These are phyloP conservation scores for Moesziomyces sp. DNA, from an alignment of 1,284 basidiomycete genomes.

Conservation along the genomic window DNA sequence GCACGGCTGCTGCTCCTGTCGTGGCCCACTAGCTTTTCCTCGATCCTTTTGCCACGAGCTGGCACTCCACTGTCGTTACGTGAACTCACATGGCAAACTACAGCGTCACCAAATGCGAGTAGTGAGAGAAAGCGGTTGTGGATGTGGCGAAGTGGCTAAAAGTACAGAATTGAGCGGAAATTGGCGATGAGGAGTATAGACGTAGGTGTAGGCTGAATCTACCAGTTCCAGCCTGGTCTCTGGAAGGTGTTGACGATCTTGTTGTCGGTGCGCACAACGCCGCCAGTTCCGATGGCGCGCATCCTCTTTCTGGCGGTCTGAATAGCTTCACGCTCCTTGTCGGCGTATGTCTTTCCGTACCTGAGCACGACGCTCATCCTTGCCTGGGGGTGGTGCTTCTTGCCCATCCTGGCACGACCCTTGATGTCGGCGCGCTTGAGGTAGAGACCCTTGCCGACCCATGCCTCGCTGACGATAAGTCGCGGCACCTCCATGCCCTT, in stretches of 20 bases:
- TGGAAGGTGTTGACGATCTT: constrained; percentile 61
- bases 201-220: not conserved
- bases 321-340: constrained; percentile 76
- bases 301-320: constrained; percentile 79
- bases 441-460: constrained; percentile 87
- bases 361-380: constrained; percentile 81
- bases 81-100: not conserved
- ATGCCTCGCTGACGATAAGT: constrained; percentile 87
- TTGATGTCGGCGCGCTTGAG: constrained; percentile 82
- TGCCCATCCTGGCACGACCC: constrained; percentile 83
- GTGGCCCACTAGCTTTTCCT: not conserved
- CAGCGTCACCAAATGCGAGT: not conserved
- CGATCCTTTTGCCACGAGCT: not conserved
- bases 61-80: not conserved
- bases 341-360: constrained; percentile 82
- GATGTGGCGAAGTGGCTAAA: not conserved
- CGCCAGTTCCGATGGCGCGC: constrained; percentile 77
- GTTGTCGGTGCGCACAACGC: constrained; percentile 52
- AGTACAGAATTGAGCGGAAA: constrained; percentile 1
- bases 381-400: constrained; percentile 81
- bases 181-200: not conserved
- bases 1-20: not conserved
- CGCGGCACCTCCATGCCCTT: constrained; percentile 81
- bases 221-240: constrained; percentile 64
- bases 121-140: not conserved